These are phyloP conservation scores for Chytridiales sp. DNA, from an alignment of 371 early-diverging fungal genomes.

Conservation along the genomic window DNA sequence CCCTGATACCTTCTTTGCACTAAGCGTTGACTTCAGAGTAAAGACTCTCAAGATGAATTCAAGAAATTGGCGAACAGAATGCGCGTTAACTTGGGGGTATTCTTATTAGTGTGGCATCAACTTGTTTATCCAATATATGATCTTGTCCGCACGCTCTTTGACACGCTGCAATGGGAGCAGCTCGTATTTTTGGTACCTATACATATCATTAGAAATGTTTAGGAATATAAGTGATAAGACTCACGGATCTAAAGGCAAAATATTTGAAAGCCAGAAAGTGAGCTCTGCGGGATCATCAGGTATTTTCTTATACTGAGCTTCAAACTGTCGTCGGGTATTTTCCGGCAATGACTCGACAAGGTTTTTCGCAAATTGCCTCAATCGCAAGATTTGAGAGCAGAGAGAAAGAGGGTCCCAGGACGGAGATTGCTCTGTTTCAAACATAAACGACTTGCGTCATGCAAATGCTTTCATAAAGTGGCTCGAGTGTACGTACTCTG, in stretches of 20 bases:
- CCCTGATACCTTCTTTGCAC: background rate
- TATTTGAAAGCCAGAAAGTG: conserved; percentile 27
- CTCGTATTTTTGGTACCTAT: too few relatives aligned
- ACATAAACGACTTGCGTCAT: background rate
- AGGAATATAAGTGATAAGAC: too few relatives aligned
- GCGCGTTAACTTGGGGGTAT: too few relatives aligned
- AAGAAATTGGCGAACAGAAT: conserved; percentile 10
- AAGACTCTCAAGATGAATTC: background rate
- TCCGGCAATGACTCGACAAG: conserved; percentile 9
- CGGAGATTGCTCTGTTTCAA: too few relatives aligned
- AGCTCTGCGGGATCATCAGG: conserved; percentile 28
- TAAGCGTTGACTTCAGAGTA: background rate
- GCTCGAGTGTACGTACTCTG: too few relatives aligned
- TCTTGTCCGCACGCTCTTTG: too few relatives aligned
- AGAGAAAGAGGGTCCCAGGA: conserved; percentile 22
- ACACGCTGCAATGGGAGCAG: too few relatives aligned
- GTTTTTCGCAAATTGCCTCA: conserved; percentile 12
- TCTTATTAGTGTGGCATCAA: too few relatives aligned
- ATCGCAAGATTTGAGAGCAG: background rate
- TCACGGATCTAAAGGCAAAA: conserved; percentile 24
- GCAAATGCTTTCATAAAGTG: too few relatives aligned
- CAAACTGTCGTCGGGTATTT: conserved; percentile 16
- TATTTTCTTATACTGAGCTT: conserved; percentile 18
- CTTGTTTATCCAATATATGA: too few relatives aligned
- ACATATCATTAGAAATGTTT: too few relatives aligned